phyloP scores from a whole-genome alignment of 305 asterid species.

The Solanum chacoense region DNA sequence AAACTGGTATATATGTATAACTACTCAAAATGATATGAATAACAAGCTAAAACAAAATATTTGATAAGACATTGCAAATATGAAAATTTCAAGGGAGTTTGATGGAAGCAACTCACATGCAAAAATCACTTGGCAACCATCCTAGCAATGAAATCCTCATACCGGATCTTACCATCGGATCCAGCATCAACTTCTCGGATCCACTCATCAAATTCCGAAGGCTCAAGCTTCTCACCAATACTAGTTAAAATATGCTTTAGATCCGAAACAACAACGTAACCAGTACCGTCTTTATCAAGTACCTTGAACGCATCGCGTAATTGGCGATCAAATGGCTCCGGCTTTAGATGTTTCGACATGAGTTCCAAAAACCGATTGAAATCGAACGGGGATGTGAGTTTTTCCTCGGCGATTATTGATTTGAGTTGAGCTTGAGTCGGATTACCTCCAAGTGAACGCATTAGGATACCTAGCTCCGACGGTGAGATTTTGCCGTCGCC shows the following conservation, averaged over 20 bases:
- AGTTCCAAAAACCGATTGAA: constrained; percentile 61
- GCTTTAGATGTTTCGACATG: constrained; percentile 80
- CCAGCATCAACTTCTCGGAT: constrained; percentile 99
- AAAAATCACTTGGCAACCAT: constrained; percentile 77
- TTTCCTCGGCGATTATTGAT: constrained; percentile 52
- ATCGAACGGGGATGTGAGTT: constrained; percentile 60
- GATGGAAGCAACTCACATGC: constrained; percentile 4
- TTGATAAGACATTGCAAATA: neutral
- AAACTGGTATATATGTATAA: neutral
- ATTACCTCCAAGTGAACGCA: constrained; percentile 94
- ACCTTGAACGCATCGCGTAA: constrained; percentile 97
- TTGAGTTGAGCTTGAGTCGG: constrained; percentile 90
- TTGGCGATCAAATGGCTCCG: constrained; percentile 94
- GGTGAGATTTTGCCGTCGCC: constrained; percentile 93
- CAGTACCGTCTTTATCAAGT: constrained; percentile 75
- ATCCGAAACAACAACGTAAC: constrained; percentile 82
- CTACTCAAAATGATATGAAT: neutral
- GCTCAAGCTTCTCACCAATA: constrained; percentile 90
- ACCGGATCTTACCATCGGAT: constrained; percentile 91
- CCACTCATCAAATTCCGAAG: constrained; percentile 99
- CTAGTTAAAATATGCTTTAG: constrained; percentile 89
- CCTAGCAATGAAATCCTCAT: constrained; percentile 87
- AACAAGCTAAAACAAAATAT: neutral
- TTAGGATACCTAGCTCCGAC: constrained; percentile 87
- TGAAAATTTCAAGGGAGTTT: neutral